Evolutionary conservation across 129 eudicot genomes (phyloP).

Genomic region (Artemisia argyi): DNA sequence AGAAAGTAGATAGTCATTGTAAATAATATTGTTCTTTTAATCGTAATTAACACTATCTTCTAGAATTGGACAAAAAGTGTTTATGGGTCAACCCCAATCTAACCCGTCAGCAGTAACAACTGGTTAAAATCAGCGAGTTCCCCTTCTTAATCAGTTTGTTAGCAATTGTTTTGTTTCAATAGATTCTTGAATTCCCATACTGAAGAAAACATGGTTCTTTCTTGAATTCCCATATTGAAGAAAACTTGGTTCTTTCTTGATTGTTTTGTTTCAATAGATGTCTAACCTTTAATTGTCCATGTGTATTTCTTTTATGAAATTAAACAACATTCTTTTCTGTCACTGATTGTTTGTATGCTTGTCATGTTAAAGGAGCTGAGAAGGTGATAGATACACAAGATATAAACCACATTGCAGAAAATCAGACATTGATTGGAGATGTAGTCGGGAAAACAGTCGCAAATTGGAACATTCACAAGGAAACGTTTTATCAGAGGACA

Average conservation of each 20-base stretch:
- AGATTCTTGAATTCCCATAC: background rate
- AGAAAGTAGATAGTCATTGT: background rate
- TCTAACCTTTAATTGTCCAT: no score
- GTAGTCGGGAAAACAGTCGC: slow-evolving; percentile 53
- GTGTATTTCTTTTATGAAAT: no score
- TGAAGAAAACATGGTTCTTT: background rate
- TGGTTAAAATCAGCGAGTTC: background rate
- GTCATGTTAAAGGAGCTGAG: slow-evolving; percentile 49
- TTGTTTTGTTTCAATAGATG: no score
- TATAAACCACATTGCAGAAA: slow-evolving; percentile 72
- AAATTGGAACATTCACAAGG: slow-evolving; percentile 58
- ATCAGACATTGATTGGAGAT: slow-evolving; percentile 58
- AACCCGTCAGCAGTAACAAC: no score
- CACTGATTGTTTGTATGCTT: no score
- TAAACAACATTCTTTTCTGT: no score
- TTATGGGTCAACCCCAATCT: no score
- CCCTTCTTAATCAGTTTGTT: background rate
- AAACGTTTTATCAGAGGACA: slow-evolving; percentile 50
- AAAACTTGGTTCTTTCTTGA: no score
- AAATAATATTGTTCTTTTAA: background rate
- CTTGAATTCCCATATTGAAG: no score
- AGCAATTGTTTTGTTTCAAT: background rate
- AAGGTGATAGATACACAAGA: slow-evolving; percentile 48
- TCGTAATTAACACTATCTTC: no score
- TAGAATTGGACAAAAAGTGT: no score